Evolutionary conservation across 2,329 filamentous ascomycete genomes (phyloP), one percentile per base, ranked within the genome.

Genomic region (Daldinia sp.): DNA sequence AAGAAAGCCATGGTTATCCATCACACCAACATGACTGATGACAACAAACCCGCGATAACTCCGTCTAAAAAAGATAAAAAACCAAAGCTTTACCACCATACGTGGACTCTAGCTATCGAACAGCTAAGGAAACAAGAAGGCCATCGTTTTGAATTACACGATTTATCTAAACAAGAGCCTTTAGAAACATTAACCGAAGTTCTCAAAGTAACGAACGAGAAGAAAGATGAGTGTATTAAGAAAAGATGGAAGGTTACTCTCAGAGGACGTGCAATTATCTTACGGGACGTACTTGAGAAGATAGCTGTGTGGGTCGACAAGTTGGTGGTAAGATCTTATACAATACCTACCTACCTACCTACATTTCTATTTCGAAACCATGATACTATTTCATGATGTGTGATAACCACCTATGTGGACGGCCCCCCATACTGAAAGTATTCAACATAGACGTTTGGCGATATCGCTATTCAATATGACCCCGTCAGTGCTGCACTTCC

Each of bases 181-280:
- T 15, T 46, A 13, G 20, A 18, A 46, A 46, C 42, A 1, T 20
- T 46, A 13, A 46, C 20, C 20, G 42, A 26, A 1, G 20, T 46
- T 20, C 42, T 46, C 2, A 46, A 46, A 46, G 42, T 9, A 46
- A 46, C 42, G 20, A 46, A 46, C 15, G 42, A 46, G 7, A 26
- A 46, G 20, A 46, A 46, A 46, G 20, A 46, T 13, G 42, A 46
- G 42, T 46, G 42, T 15, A 46, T 46, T 46, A 46, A 46, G 10
- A 46, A 46, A 46, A 46, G 42, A 15, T 46, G 42, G 42, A 46
- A 46, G 10, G 42, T 46, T 26, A 46, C 42, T 26, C 4, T 46
- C 10, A 46, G 23, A 5, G 42, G 42, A 1, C 42, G 20, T 46
- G 26, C 42, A 6, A 46, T 46, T 15, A 46, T 46, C 20, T 15